A percentile compares a stretch with the other conserved stretches of the same genome.
phyloP scores from a whole-genome alignment of 768 basidiomycete species.

The Pleurotus ostreatus region DNA sequence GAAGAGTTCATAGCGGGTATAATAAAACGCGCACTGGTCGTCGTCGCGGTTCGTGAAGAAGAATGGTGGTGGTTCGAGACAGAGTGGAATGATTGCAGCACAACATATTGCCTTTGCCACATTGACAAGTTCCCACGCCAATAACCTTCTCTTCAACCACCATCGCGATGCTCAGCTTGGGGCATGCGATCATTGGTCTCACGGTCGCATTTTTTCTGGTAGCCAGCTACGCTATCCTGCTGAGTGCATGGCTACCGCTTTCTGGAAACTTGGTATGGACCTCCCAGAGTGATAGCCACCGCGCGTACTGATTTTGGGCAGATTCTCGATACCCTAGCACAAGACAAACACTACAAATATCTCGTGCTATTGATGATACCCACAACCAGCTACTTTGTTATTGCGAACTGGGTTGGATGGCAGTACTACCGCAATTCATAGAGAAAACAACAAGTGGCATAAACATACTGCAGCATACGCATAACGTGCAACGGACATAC shows the following conservation, averaged over 20 bases:
- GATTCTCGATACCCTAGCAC: slow-evolving; percentile 60
- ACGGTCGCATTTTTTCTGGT: slow-evolving; percentile 51
- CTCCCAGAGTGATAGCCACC: background rate
- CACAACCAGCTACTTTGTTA: slow-evolving; percentile 82
- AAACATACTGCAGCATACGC: background rate
- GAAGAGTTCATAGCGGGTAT: slow-evolving; percentile 22
- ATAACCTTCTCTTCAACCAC: background rate
- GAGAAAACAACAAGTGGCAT: slow-evolving; percentile 19
- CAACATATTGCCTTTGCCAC: background rate
- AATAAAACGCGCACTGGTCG: slow-evolving; percentile 35
- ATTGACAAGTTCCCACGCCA: background rate
- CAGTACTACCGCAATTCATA: slow-evolving; percentile 92
- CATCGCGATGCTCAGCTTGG: slow-evolving; percentile 24
- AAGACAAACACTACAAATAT: slow-evolving; percentile 91
- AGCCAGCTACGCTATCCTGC: slow-evolving; percentile 59
- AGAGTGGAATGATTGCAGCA: background rate
- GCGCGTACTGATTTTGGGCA: slow-evolving; percentile 22
- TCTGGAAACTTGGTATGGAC: slow-evolving; percentile 48
- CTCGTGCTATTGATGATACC: slow-evolving; percentile 76
- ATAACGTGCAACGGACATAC: background rate
- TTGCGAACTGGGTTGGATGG: slow-evolving; percentile 99
- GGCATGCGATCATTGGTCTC: slow-evolving; percentile 42
- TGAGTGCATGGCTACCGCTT: slow-evolving; percentile 59
- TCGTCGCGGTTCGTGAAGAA: slow-evolving; percentile 37
- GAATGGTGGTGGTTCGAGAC: slow-evolving; percentile 26